A percentile compares a stretch with the other conserved stretches of the same genome.
phyloP scores from a whole-genome alignment of 352 stramenopile species.

The Plasmopara halstedii region DNA sequence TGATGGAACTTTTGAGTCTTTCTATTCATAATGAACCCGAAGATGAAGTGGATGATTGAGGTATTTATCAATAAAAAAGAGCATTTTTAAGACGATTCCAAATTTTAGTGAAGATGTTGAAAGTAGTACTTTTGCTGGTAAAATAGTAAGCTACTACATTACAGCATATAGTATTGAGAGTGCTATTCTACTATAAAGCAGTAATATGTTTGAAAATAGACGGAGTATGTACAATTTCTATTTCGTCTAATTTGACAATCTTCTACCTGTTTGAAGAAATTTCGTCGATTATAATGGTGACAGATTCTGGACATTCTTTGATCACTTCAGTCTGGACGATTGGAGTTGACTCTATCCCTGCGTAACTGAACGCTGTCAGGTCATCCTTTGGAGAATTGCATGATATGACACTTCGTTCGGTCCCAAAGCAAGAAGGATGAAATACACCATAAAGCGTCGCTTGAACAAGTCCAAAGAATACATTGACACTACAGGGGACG shows the following conservation, averaged over 20 bases:
- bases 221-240: no score
- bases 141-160: no score
- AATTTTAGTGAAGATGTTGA: no score
- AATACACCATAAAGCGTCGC: conserved; percentile 55
- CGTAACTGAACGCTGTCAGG: conserved; percentile 13
- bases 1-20: conserved; percentile 77
- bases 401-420: conserved; percentile 7
- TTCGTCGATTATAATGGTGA: conserved; percentile 26
- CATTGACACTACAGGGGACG: conserved; percentile 40
- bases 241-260: neutral
- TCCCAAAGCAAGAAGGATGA: conserved; percentile 22
- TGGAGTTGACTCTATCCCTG: conserved; percentile 13
- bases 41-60: conserved; percentile 13
- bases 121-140: no score
- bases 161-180: no score
- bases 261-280: conserved; percentile 4
- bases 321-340: conserved; percentile 6
- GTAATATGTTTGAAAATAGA: no score
- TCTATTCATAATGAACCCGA: conserved; percentile 46
- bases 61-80: no score
- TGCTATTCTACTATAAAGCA: no score
- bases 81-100: no score
- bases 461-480: conserved; percentile 41
- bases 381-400: conserved; percentile 17
- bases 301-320: conserved; percentile 21